These are phyloP conservation scores for Suhomyces pyralidae DNA, from an alignment of 805 yeast species.

Conservation along the genomic window DNA sequence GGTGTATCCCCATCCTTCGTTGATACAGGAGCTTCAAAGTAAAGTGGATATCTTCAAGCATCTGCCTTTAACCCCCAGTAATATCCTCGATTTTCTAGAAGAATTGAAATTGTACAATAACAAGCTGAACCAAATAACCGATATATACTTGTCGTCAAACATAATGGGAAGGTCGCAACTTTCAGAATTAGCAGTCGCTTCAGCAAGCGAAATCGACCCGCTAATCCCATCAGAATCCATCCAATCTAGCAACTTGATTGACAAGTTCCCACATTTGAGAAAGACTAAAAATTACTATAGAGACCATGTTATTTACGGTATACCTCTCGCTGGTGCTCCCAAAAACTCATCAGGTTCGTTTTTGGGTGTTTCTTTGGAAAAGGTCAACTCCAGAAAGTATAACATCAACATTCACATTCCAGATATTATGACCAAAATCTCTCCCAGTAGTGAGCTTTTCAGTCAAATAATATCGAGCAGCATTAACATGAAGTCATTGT, in stretches of 20 bases:
- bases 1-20: slow-evolving; percentile 31
- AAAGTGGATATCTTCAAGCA: slow-evolving; percentile 4
- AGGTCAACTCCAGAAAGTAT: slow-evolving; percentile 34
- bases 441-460: slow-evolving; percentile 26
- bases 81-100: slow-evolving; percentile 13
- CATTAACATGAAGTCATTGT: slow-evolving; percentile 8
- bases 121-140: slow-evolving; percentile 20
- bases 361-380: slow-evolving; percentile 37
- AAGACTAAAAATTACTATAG: slow-evolving; percentile 16
- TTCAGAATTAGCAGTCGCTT: slow-evolving; percentile 16
- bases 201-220: slow-evolving; percentile 16
- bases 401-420: slow-evolving; percentile 40
- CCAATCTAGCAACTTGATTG: slow-evolving; percentile 11
- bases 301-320: slow-evolving; percentile 32
- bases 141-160: slow-evolving; percentile 26
- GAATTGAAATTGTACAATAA: slow-evolving; percentile 23
- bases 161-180: slow-evolving; percentile 19
- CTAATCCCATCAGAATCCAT: slow-evolving; percentile 4
- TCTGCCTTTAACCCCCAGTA: slow-evolving; percentile 3
- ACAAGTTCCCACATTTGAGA: slow-evolving; percentile 33
- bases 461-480: slow-evolving; percentile 7
- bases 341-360: not conserved
- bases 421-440: slow-evolving; percentile 34
- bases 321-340: slow-evolving; percentile 13
- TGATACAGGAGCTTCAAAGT: slow-evolving; percentile 8